Conservation (phyloP, 345 rosid species). For the Rubroshorea leprosula region DNA sequence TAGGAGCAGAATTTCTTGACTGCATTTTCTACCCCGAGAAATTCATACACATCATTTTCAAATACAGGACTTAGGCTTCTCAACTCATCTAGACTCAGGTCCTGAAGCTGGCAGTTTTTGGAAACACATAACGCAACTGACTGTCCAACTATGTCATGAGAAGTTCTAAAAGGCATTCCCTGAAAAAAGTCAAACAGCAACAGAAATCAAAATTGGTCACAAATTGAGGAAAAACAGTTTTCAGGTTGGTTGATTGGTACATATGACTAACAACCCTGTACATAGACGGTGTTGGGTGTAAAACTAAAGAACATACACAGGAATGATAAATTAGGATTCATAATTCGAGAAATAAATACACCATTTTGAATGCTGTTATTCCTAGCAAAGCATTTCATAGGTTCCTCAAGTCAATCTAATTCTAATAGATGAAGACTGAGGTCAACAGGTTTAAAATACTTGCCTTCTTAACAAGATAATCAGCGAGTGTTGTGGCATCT, state of each 20-base stretch:
- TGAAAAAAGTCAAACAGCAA: slow-evolving; percentile 18
- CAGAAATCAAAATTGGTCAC: background rate
- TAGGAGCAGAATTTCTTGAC: slow-evolving; percentile 67
- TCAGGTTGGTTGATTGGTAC: too few species aligned
- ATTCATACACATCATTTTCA: slow-evolving; percentile 65
- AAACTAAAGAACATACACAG: too few species aligned
- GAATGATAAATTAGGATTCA: background rate
- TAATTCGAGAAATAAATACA: background rate
- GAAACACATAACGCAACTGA: slow-evolving; percentile 76
- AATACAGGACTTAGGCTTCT: slow-evolving; percentile 54
- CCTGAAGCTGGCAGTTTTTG: slow-evolving; percentile 67
- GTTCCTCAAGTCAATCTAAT: too few species aligned
- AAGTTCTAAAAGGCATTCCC: slow-evolving; percentile 93
- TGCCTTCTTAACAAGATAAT: slow-evolving; percentile 91
- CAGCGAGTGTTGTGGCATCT: slow-evolving; percentile 95
- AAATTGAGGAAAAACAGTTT: too few species aligned
- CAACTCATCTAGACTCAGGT: slow-evolving; percentile 66
- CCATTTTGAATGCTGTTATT: background rate
- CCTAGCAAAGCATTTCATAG: background rate
- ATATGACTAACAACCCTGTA: too few species aligned
- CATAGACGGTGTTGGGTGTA: too few species aligned
- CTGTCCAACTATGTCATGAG: slow-evolving; percentile 89
- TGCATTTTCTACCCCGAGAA: slow-evolving; percentile 73
- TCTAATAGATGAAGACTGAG: too few species aligned
- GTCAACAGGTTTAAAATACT: slow-evolving; percentile 15